Conservation (phyloP, 495 filamentous ascomycete genomes). For the Xylaria curta region DNA sequence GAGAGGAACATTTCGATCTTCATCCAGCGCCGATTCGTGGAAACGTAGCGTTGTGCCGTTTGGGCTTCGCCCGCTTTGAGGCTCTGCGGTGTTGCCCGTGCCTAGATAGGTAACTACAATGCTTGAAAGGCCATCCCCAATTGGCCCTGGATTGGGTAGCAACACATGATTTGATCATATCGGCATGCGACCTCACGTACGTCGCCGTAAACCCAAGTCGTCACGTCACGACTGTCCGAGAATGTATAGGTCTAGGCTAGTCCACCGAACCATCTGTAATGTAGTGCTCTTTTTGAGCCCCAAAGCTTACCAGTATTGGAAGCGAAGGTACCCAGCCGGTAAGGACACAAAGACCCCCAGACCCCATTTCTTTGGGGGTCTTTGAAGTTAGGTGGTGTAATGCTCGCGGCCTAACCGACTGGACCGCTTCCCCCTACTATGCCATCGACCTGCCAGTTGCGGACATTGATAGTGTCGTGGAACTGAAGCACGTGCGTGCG, state of each 20-base stretch:
- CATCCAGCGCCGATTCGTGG: not conserved
- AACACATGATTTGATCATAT: not conserved
- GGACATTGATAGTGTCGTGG: not conserved
- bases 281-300: not conserved
- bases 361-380: not conserved
- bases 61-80: not conserved
- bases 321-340: not conserved
- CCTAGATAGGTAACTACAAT: not conserved
- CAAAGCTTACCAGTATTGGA: not conserved
- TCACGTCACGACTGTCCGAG: not conserved
- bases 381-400: slow-evolving; percentile 1
- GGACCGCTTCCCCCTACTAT: not conserved
- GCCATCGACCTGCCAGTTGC: slow-evolving; percentile 1
- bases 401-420: not conserved
- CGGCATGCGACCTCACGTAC: not conserved
- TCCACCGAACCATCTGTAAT: not conserved
- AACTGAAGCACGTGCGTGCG: not conserved
- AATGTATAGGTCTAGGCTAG: not conserved
- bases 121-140: not conserved
- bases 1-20: not conserved
- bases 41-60: not conserved
- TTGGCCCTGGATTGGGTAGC: slow-evolving; percentile 5
- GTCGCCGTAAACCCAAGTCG: not conserved
- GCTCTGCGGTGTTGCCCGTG: not conserved
- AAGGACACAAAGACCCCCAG: not conserved